Evolutionary conservation across 768 basidiomycete genomes (phyloP).

Genomic region (Rhizopogon salebrosus): DNA sequence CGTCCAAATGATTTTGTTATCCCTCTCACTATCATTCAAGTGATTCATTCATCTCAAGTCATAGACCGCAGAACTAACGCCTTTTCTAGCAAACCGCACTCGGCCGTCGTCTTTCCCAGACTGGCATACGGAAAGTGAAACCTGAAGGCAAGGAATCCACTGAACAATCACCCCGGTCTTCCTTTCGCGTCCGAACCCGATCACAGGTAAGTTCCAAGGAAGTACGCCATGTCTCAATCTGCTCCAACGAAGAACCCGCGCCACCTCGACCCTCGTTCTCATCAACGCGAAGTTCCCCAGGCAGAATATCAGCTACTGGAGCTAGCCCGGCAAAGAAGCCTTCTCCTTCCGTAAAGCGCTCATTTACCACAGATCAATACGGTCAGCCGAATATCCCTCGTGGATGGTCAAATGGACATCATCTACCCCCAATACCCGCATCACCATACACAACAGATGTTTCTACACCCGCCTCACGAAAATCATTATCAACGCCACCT

Average conservation of each 20-base stretch:
- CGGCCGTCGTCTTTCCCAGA: constrained; percentile 63
- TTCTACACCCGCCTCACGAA: constrained; percentile 51
- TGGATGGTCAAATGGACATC: constrained; percentile 33
- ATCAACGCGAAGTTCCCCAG: constrained; percentile 28
- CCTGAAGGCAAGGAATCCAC: background rate
- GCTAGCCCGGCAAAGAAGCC: constrained; percentile 22
- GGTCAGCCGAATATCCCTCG: constrained; percentile 22
- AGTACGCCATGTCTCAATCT: constrained; percentile 24
- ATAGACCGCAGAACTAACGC: background rate
- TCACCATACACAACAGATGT: constrained; percentile 64
- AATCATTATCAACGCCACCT: constrained; percentile 31
- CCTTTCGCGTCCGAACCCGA: constrained; percentile 18
- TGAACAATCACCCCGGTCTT: background rate
- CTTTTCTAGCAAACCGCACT: constrained; percentile 58
- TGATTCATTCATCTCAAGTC: constrained; percentile 22
- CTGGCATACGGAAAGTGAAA: constrained; percentile 29
- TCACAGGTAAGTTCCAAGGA: constrained; percentile 33
- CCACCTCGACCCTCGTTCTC: constrained; percentile 26
- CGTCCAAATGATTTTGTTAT: constrained; percentile 88
- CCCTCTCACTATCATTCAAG: constrained; percentile 85
- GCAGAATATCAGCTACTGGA: constrained; percentile 20
- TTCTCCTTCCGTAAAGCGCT: constrained; percentile 26
- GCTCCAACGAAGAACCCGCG: constrained; percentile 22
- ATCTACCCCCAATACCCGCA: constrained; percentile 62
- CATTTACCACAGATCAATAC: constrained; percentile 26